These are phyloP conservation scores for Chenopodium quinoa DNA, from an alignment of 148 eudicot species.

Conservation along the genomic window DNA sequence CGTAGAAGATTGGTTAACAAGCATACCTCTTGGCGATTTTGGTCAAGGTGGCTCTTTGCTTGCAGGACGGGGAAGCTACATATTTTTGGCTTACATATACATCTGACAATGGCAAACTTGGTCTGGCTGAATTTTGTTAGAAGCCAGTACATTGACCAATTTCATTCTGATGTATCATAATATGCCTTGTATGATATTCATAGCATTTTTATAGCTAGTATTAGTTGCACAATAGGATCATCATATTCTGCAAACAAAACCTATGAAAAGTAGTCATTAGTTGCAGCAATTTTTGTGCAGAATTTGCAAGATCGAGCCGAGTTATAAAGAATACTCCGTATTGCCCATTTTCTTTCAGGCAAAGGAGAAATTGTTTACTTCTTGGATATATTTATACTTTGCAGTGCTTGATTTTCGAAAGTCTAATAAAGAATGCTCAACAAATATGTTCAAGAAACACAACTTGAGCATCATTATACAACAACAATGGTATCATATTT, in stretches of 20 bases:
- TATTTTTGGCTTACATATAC: neutral
- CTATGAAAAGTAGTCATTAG: neutral
- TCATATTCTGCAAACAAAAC: neutral
- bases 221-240: neutral
- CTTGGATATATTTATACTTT: neutral
- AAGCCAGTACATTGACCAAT: neutral
- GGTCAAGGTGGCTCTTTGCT: neutral
- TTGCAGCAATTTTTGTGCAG: neutral
- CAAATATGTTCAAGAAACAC: too few relatives aligned
- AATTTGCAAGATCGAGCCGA: neutral
- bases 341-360: neutral
- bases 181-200: neutral
- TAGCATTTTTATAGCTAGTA: neutral
- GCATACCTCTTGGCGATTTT: neutral
- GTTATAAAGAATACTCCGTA: neutral
- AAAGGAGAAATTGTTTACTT: neutral
- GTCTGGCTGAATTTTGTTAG: slow-evolving; percentile 8
- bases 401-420: too few relatives aligned
- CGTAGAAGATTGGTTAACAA: neutral
- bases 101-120: neutral
- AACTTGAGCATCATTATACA: too few relatives aligned
- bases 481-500: too few relatives aligned
- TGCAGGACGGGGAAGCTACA: slow-evolving; percentile 5
- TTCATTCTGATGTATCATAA: neutral
- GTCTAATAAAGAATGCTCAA: too few relatives aligned